phyloP scores from a whole-genome alignment of 1,284 basidiomycete genomes.

The Ganoderma lingzhi region DNA sequence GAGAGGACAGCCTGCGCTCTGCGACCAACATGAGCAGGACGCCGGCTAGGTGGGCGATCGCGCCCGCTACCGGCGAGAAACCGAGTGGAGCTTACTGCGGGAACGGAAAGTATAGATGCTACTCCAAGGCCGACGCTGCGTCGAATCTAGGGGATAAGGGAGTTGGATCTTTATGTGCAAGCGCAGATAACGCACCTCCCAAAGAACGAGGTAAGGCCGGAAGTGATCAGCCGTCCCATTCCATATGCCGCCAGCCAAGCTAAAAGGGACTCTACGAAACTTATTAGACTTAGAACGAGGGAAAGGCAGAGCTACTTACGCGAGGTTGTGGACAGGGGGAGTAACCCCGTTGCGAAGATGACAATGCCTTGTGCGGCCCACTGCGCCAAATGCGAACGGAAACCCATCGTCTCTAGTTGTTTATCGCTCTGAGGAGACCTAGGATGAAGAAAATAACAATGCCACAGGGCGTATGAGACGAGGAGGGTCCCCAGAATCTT shows the following conservation, averaged over 20 bases:
- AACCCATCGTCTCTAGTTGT: neutral
- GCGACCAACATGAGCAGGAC: neutral
- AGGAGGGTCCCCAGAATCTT: no score
- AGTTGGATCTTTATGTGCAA: neutral
- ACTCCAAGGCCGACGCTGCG: neutral
- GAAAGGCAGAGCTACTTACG: neutral
- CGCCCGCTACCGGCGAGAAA: neutral
- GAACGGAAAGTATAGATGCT: neutral
- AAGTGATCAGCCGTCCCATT: neutral
- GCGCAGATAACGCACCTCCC: neutral
- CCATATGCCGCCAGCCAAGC: neutral
- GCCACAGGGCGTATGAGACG: no score
- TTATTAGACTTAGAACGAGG: neutral
- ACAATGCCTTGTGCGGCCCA: neutral
- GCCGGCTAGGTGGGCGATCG: neutral
- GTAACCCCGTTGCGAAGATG: neutral
- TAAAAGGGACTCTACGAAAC: neutral
- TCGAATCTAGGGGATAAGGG: neutral
- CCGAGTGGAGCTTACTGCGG: neutral
- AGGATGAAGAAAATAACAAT: no score
- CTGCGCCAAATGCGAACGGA: neutral
- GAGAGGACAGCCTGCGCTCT: neutral
- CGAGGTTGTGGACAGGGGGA: neutral
- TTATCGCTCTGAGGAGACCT: no score
- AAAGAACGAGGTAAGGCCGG: neutral